These are phyloP conservation scores for Arachis stenosperma DNA, from an alignment of 306 rosid species.

Conservation along the genomic window DNA sequence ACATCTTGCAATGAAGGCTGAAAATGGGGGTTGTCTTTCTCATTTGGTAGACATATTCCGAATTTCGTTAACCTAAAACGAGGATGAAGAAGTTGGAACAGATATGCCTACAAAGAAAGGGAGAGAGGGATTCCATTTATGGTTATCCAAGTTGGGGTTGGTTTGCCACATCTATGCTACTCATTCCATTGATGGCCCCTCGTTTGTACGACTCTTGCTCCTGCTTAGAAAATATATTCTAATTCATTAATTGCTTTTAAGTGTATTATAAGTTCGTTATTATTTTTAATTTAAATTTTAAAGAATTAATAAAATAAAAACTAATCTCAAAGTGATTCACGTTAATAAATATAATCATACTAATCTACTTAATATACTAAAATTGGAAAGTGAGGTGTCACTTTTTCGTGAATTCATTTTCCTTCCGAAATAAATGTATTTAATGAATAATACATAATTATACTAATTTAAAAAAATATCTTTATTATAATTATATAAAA, in stretches of 20 bases:
- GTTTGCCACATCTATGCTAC: constrained; percentile 3
- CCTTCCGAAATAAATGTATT: no score
- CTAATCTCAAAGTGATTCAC: no score
- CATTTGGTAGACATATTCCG: constrained; percentile 44
- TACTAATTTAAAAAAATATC: no score
- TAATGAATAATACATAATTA: no score
- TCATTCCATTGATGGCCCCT: constrained; percentile 1
- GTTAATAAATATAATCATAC: no score
- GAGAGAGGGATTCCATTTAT: constrained; percentile 42
- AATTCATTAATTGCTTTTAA: neutral
- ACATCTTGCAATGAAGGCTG: constrained; percentile 34
- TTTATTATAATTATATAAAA: no score
- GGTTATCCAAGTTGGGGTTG: constrained; percentile 35
- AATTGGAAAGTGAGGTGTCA: no score
- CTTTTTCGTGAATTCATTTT: no score
- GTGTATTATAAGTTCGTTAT: no score
- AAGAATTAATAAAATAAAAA: no score
- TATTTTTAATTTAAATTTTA: no score
- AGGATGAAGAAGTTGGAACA: constrained; percentile 33
- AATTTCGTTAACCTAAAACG: constrained; percentile 47
- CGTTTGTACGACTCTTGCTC: neutral
- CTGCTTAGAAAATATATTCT: neutral
- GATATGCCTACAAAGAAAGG: constrained; percentile 32
- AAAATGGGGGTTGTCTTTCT: constrained; percentile 36
- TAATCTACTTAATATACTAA: no score